Base-by-base conservation (phyloP, 1,139 yeast genomes). In the Candida mesenterica region DNA sequence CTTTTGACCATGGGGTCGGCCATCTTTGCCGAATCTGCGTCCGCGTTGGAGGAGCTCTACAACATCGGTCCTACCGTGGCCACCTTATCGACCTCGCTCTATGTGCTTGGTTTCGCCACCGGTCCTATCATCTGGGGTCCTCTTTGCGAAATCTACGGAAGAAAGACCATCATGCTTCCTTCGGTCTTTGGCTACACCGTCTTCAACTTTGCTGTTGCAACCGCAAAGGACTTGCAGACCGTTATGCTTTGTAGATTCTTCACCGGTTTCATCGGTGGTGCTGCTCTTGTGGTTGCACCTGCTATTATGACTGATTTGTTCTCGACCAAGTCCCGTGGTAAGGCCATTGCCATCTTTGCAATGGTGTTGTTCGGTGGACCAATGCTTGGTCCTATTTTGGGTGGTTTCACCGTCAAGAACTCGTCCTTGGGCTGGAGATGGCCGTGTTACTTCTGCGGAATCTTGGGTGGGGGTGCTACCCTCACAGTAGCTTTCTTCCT, bases 81-180 rank as follows among this genome's bases (percentile, higher is more conserved):
- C 6, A 69, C 82, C 7, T 65, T 86, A 28, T 83, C 86, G 35
- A 71, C 85, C 9, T 78, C 94, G 0, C 65, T 86, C 19, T 87
- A 76, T 49, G 95, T 87, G 15, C 52, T 82, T 29, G 95, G 95
- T 15, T 85, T 85, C 57, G 95, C 94, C 1, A 72, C 83, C 0
- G 95, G 95, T 13, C 95, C 95, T 5, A 64, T 84, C 25, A 48
- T 84, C 26, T 86, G 86, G 79, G 95, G 92, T 15, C 95, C 95
- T 4, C 53, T 85, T 30, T 81, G 90, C 6, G 95, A 84, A 57
- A 53, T 82, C 33, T 80, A 71, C 47, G 95, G 96, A 33, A 75
- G 95, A 57, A 75, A 74, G 50, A 57, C 68, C 2, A 78, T 85
- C 8, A 45, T 83, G 32, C 42, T 82, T 1, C 41, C 75, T 1